These are phyloP conservation scores for Trypanosoma avium DNA, from an alignment of 208 protist genomes.

Conservation along the genomic window DNA sequence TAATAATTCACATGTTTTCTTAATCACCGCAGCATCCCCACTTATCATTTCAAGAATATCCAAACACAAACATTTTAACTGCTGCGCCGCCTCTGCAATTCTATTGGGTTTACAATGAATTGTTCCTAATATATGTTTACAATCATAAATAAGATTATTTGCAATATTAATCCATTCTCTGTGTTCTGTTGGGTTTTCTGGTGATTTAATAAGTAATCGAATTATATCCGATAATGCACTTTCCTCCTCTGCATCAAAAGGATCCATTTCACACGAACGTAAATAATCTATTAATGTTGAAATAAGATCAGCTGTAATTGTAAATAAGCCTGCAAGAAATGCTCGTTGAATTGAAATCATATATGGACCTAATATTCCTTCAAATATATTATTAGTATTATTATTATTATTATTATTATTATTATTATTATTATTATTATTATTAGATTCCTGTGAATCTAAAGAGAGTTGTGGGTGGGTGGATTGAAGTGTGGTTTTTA, in stretches of 20 bases:
- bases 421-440: too few relatives aligned
- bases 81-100: slow-evolving; percentile 25
- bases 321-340: slow-evolving; percentile 64
- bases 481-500: slow-evolving; percentile 29
- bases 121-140: slow-evolving; percentile 35
- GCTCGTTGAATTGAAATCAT: slow-evolving; percentile 53
- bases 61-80: slow-evolving; percentile 53
- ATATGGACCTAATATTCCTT: slow-evolving; percentile 42
- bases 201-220: slow-evolving; percentile 40
- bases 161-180: slow-evolving; percentile 46
- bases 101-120: background rate
- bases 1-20: slow-evolving; percentile 43
- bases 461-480: too few relatives aligned
- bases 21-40: slow-evolving; percentile 54
- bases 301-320: slow-evolving; percentile 50
- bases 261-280: slow-evolving; percentile 30
- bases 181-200: slow-evolving; percentile 13
- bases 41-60: slow-evolving; percentile 72
- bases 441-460: too few relatives aligned
- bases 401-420: too few relatives aligned
- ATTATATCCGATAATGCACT: slow-evolving; percentile 53
- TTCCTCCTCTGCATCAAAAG: slow-evolving; percentile 63
- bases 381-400: too few relatives aligned
- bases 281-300: slow-evolving; percentile 46
- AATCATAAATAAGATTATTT: slow-evolving; percentile 53